Conservation (phyloP, 225 moss, liverwort and hornwort genomes). For the Thuidium tamariscinum region DNA sequence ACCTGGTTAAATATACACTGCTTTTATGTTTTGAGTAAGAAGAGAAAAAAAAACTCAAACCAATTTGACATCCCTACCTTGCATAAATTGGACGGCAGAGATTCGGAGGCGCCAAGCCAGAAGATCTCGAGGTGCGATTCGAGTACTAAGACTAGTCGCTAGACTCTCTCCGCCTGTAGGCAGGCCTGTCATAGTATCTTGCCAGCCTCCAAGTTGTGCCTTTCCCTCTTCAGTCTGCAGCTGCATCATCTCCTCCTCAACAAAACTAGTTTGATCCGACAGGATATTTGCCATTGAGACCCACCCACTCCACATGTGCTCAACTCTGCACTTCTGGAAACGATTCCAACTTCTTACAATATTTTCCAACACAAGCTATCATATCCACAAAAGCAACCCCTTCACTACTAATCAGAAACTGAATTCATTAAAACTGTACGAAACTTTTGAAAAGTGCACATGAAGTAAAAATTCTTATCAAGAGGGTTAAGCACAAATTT, state of each 20-base stretch:
- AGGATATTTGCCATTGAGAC: background rate
- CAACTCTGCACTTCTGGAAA: slow-evolving; percentile 23
- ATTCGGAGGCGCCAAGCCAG: slow-evolving; percentile 50
- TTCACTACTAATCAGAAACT: background rate
- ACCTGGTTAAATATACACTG: background rate
- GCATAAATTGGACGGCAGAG: slow-evolving; percentile 18
- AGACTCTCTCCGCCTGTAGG: slow-evolving; percentile 3
- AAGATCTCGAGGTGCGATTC: slow-evolving; percentile 46
- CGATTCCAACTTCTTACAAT: background rate
- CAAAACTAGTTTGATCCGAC: background rate
- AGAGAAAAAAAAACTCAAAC: background rate
- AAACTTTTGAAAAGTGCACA: background rate
- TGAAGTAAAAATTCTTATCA: background rate
- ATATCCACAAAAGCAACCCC: background rate
- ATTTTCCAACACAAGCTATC: background rate
- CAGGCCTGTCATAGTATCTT: background rate
- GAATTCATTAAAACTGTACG: background rate
- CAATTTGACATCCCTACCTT: slow-evolving; percentile 12
- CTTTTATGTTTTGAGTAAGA: background rate
- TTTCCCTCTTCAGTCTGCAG: slow-evolving; percentile 32
- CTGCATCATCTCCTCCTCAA: slow-evolving; percentile 10
- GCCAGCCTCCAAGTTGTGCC: slow-evolving; percentile 44
- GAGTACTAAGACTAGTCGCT: background rate
- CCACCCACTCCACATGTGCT: slow-evolving; percentile 58
- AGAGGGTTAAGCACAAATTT: background rate